Base-by-base conservation (phyloP, 805 yeast species). In the Blastobotrys attinorum region DNA sequence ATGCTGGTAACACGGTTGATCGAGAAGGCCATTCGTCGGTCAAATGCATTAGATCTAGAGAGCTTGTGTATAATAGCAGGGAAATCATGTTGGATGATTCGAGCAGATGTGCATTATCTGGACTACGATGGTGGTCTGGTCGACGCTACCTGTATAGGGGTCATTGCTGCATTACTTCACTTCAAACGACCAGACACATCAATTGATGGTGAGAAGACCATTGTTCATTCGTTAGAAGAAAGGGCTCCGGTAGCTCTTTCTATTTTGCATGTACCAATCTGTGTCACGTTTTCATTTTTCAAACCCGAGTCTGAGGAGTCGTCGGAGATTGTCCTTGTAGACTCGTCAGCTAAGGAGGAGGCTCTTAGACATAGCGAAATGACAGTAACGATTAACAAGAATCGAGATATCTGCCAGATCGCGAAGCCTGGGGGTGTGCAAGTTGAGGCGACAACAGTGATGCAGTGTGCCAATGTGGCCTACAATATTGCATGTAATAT, bases 81-180 rank as follows among this genome's bases (percentile, higher is more conserved):
- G 2, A 74, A 79, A 43, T 81, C 86, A 51, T 88, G 95, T 58
- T 92, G 98, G 98, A 73, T 79, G 44, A 70, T 92, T 10, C 74
- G 94, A 46, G 97, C 94, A 0, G 97, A 89, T 58, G 77, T 92
- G 15, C 95, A 88, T 57, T 84, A 85, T 55, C 64, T 92, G 45
- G 83, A 88, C 59, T 87, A 78, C 57, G 98, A 92, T 63, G 98
- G 98, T 34, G 94, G 94, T 16, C 73, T 92, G 39, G 80, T 89
- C 33, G 98, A 92, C 62, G 83, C 87, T 4, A 81, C 90, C 34
- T 85, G 96, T 64, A 72, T 88, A 44, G 97, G 92, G 0, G 96
- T 87, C 5, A 82, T 87, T 74, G 76, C 90, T 5, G 95, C 85
- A 0, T 68, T 92, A 43, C 70, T 81, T 51, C 96, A 89, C 60